These are phyloP conservation scores for Rubia peregrina DNA, from an alignment of 305 asterid genomes.

Conservation along the genomic window DNA sequence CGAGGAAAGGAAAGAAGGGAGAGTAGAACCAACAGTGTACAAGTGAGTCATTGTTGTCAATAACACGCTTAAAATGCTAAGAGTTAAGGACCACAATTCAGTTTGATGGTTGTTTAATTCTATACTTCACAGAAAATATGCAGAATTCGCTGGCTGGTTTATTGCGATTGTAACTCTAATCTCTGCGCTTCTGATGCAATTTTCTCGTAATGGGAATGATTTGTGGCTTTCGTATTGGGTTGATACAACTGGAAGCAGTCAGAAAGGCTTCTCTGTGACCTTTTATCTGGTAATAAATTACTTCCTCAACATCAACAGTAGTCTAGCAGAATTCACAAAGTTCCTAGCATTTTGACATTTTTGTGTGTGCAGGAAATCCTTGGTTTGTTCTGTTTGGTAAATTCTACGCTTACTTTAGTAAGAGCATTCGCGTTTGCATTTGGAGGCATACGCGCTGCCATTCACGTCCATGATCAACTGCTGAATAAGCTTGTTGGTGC, in stretches of 20 bases:
- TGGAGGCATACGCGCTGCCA: slow-evolving; percentile 91
- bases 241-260: slow-evolving; percentile 55
- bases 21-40: slow-evolving; percentile 71
- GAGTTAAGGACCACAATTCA: background rate
- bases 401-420: slow-evolving; percentile 67
- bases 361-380: slow-evolving; percentile 53
- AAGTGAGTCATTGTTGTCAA: slow-evolving; percentile 45
- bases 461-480: slow-evolving; percentile 57
- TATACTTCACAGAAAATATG: slow-evolving; percentile 62
- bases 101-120: slow-evolving; percentile 14
- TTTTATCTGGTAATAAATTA: slow-evolving; percentile 65
- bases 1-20: slow-evolving; percentile 83
- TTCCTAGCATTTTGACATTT: slow-evolving; percentile 17
- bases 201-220: slow-evolving; percentile 95
- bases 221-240: slow-evolving; percentile 97
- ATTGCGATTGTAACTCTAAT: slow-evolving; percentile 50
- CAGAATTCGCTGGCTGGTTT: slow-evolving; percentile 81
- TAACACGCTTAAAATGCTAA: background rate
- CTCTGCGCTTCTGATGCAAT: slow-evolving; percentile 93
- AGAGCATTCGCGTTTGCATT: slow-evolving; percentile 90
- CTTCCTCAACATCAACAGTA: slow-evolving; percentile 6
- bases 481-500: slow-evolving; percentile 60
- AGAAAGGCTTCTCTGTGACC: slow-evolving; percentile 49
- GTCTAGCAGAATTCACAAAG: slow-evolving; percentile 3
- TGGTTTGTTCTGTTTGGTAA: slow-evolving; percentile 60